These are phyloP conservation scores for Wallacemonas sp. DNA, from an alignment of 208 protist species.

Conservation along the genomic window DNA sequence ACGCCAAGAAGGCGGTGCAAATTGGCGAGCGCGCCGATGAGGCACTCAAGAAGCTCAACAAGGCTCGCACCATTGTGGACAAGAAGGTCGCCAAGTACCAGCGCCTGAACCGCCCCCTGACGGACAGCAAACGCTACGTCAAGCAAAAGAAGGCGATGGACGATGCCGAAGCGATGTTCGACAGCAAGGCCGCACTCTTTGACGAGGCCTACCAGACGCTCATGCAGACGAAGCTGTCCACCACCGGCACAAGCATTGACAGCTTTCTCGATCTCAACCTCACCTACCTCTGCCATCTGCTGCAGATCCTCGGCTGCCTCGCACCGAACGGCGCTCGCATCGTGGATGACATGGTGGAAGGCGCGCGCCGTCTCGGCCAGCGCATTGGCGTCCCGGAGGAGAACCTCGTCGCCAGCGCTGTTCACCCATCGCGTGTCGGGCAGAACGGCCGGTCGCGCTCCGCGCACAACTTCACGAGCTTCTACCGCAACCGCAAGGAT, in stretches of 20 bases:
- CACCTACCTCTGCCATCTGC: slow-evolving; percentile 32
- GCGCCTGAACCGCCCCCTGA: slow-evolving; percentile 28
- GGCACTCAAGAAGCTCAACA: slow-evolving; percentile 24
- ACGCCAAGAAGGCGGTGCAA: slow-evolving; percentile 23
- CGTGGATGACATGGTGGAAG: slow-evolving; percentile 29
- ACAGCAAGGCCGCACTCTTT: slow-evolving; percentile 34
- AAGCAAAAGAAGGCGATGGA: slow-evolving; percentile 32
- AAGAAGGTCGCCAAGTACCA: slow-evolving; percentile 59
- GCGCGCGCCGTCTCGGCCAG: slow-evolving; percentile 15
- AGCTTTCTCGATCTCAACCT: slow-evolving; percentile 48
- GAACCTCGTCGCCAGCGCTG: slow-evolving; percentile 18
- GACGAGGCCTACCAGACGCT: slow-evolving; percentile 41
- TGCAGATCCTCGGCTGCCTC: slow-evolving; percentile 45
- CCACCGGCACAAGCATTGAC: slow-evolving; percentile 43
- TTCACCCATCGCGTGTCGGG: not conserved
- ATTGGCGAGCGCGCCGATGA: slow-evolving; percentile 28
- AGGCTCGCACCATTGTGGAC: slow-evolving; percentile 25
- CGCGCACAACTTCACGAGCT: slow-evolving; percentile 45
- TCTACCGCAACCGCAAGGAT: slow-evolving; percentile 24
- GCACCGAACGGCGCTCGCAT: slow-evolving; percentile 33
- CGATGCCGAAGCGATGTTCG: slow-evolving; percentile 22
- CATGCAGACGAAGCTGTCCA: slow-evolving; percentile 41
- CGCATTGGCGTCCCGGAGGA: slow-evolving; percentile 29
- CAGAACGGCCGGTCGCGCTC: slow-evolving; percentile 1
- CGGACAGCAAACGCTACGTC: slow-evolving; percentile 51